Conservation (phyloP, 805 yeast genomes). For the Suhomyces xylopsoci region DNA sequence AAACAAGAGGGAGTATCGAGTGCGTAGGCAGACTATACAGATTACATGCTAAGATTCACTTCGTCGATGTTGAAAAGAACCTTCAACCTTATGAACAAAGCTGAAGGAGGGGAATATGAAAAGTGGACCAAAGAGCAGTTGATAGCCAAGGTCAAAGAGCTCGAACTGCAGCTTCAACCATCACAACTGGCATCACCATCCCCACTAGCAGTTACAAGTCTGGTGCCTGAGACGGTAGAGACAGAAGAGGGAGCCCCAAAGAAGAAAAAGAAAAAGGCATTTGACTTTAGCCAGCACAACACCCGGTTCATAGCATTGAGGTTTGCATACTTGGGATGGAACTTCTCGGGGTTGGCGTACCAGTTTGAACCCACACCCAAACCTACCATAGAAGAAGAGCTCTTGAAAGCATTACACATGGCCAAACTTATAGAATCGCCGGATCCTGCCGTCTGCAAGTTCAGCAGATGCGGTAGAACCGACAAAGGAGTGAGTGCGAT, state of each 20-base stretch:
- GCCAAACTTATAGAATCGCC: slow-evolving; percentile 62
- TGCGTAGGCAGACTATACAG: neutral
- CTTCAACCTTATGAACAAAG: slow-evolving; percentile 16
- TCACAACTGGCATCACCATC: neutral
- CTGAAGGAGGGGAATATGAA: slow-evolving; percentile 40
- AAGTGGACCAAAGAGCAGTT: slow-evolving; percentile 67
- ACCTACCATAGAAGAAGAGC: slow-evolving; percentile 81
- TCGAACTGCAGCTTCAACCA: slow-evolving; percentile 39
- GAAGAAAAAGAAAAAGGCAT: slow-evolving; percentile 39
- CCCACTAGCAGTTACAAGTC: neutral
- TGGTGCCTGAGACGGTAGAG: neutral
- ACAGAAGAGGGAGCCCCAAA: neutral
- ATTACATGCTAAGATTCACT: neutral
- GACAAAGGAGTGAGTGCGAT: slow-evolving; percentile 97
- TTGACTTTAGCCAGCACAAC: slow-evolving; percentile 63
- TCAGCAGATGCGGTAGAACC: slow-evolving; percentile 92
- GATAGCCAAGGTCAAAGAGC: slow-evolving; percentile 50
- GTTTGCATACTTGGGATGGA: slow-evolving; percentile 93
- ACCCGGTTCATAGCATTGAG: slow-evolving; percentile 72
- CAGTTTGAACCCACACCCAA: slow-evolving; percentile 74
- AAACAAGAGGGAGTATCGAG: neutral
- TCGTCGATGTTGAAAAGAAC: slow-evolving; percentile 25
- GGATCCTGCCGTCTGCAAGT: slow-evolving; percentile 61
- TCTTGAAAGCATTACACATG: slow-evolving; percentile 66
- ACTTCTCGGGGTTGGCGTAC: slow-evolving; percentile 83